These are phyloP conservation scores for Rutidosis leptorrhynchoides DNA, from an alignment of 129 eudicot genomes.

Conservation along the genomic window DNA sequence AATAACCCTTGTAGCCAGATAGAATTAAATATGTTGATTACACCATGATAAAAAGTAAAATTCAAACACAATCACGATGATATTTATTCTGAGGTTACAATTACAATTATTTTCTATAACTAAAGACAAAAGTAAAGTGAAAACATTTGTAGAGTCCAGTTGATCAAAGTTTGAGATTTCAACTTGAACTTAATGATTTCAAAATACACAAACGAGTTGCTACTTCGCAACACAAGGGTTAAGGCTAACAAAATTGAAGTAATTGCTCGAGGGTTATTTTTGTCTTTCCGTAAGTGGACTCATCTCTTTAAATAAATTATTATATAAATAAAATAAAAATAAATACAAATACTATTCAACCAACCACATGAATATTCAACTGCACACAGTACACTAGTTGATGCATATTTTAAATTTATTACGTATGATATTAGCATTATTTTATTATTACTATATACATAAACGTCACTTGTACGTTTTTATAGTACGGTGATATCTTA, in stretches of 20 bases:
- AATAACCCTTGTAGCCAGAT: too few species aligned
- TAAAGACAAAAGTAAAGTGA: too few species aligned
- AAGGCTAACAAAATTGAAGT: slow-evolving; percentile 6
- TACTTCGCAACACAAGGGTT: slow-evolving; percentile 23
- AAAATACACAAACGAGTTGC: slow-evolving; percentile 20
- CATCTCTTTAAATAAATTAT: too few species aligned
- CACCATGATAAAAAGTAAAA: too few species aligned
- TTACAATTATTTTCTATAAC: too few species aligned
- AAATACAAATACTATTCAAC: neutral
- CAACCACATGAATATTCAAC: neutral
- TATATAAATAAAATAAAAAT: too few species aligned
- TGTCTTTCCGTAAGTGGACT: neutral
- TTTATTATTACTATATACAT: neutral
- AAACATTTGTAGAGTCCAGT: too few species aligned
- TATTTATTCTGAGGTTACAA: too few species aligned
- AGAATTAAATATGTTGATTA: too few species aligned
- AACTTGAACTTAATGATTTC: slow-evolving; percentile 3
- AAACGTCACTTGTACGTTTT: neutral
- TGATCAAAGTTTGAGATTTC: neutral
- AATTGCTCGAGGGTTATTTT: slow-evolving; percentile 9
- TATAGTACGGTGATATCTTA: too few species aligned
- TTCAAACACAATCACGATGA: too few species aligned
- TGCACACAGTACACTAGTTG: neutral
- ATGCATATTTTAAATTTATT: neutral
- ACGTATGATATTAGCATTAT: neutral